Evolutionary conservation across 805 yeast species (phyloP).

Genomic region (Hanseniaspora mollemarum): DNA sequence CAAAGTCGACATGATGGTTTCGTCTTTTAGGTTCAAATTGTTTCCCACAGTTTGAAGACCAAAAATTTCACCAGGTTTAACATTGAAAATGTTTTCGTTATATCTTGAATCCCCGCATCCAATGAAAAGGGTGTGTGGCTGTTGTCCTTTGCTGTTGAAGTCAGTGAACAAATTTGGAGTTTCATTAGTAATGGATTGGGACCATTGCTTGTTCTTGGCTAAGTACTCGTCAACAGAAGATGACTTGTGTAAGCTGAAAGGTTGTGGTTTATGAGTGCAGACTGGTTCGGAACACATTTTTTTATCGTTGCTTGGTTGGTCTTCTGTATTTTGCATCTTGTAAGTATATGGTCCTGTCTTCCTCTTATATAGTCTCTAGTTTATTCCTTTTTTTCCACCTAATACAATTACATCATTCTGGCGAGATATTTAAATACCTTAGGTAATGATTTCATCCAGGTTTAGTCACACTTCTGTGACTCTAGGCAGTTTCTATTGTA

Average conservation of each 20-base stretch:
- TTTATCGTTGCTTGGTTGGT: neutral
- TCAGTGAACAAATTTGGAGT: slow-evolving; percentile 49
- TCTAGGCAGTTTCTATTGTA: too few relatives aligned
- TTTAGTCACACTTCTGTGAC: slow-evolving; percentile 7
- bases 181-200: slow-evolving; percentile 34
- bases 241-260: slow-evolving; percentile 23
- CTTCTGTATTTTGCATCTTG: neutral
- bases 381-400: neutral
- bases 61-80: slow-evolving; percentile 86
- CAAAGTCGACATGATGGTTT: slow-evolving; percentile 62
- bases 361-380: neutral
- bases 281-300: slow-evolving; percentile 13
- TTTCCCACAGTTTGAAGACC: slow-evolving; percentile 84
- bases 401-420: neutral
- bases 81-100: slow-evolving; percentile 61
- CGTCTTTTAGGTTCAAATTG: slow-evolving; percentile 53
- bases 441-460: neutral
- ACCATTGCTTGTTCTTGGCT: slow-evolving; percentile 36
- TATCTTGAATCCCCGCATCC: slow-evolving; percentile 91
- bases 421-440: neutral
- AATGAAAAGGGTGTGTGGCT: slow-evolving; percentile 89
- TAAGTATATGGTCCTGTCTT: neutral
- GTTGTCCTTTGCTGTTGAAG: slow-evolving; percentile 64
- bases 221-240: slow-evolving; percentile 32
- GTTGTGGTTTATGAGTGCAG: slow-evolving; percentile 6